Base-by-base conservation (phyloP, 2,329 filamentous ascomycete species). In the Aschersonia sp. region DNA sequence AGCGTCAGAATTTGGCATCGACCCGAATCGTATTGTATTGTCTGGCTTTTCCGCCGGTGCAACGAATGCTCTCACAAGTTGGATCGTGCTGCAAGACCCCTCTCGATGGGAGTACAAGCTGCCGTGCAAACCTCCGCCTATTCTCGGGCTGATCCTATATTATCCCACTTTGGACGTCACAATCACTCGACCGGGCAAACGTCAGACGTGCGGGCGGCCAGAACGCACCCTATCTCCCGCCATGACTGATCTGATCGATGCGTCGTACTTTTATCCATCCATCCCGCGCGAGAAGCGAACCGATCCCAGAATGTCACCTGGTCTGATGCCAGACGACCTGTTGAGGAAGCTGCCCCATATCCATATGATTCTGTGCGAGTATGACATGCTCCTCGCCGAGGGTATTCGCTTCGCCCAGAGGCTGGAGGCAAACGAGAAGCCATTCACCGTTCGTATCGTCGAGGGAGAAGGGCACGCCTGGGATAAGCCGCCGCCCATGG, bases 11-110 rank as follows among this genome's bases (percentile, higher is more conserved):
- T 70, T 82, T 43, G 68, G 71, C 40, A 68, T 84, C 47, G 76
- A 83, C 55, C 68, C 69, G 1, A 60, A 69, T 42, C 68, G 68
- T 43, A 68, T 85, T 45, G 69, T 78, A 6, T 65, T 81, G 7
- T 78, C 73, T 1, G 81, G 81, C 10, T 83, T 83, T 59, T 81
- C 77, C 2, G 77, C 78, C 2, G 79, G 79, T 35, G 81, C 69
- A 30, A 76, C 75, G 35, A 67, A 76, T 41, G 70, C 73, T 2
- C 59, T 78, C 22, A 68, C 73, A 6, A 66, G 66, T 22, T 70
- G 68, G 66, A 55, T 67, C 46, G 58, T 71, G 50, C 60, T 76
- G 6, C 62, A 71, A 46, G 66, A 71, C 47, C 63, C 73, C 7
- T 54, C 61, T 10, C 54, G 60, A 44, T 61, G 67, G 65, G 50